Evolutionary conservation across 2,329 filamentous ascomycete species (phyloP).

Genomic region (Trichothecium sympodiale): DNA sequence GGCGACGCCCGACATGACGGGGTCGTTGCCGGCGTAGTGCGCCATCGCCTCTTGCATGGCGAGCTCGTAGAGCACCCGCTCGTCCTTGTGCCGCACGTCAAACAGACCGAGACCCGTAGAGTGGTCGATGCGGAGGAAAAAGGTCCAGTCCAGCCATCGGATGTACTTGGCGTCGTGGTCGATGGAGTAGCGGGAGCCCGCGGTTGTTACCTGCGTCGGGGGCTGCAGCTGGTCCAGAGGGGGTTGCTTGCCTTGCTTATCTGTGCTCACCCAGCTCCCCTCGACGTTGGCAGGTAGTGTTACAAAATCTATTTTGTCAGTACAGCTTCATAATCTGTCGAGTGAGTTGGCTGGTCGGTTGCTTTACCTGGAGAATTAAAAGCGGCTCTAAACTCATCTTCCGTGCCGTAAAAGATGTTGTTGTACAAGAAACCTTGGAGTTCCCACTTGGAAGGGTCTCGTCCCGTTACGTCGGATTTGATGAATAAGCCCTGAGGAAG

Average conservation of each 20-base stretch:
- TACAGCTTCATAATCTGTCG: too few species aligned
- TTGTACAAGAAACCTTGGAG: too few species aligned
- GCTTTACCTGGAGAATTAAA: too few species aligned
- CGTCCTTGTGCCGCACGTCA: slow-evolving; percentile 2
- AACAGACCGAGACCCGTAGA: not conserved
- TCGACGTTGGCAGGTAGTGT: slow-evolving; percentile 25
- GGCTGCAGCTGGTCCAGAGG: slow-evolving; percentile 3
- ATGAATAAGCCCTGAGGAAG: too few species aligned
- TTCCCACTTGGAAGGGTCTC: too few species aligned
- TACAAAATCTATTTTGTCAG: too few species aligned
- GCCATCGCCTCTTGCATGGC: slow-evolving; percentile 3
- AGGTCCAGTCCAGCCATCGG: slow-evolving; percentile 3
- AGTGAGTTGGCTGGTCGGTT: too few species aligned
- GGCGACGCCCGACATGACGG: too few species aligned
- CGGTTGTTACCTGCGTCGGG: slow-evolving; percentile 3
- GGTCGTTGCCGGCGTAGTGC: slow-evolving; percentile 2
- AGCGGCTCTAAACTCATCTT: too few species aligned
- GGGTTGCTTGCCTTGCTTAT: slow-evolving; percentile 22
- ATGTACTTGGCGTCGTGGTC: slow-evolving; percentile 7
- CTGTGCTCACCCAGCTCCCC: slow-evolving; percentile 32
- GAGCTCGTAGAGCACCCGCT: slow-evolving; percentile 4
- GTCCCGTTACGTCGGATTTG: too few species aligned
- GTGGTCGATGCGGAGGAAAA: slow-evolving; percentile 2
- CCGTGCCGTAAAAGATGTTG: too few species aligned
- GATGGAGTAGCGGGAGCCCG: slow-evolving; percentile 3